These are phyloP conservation scores for Neonectria coccinea DNA, from an alignment of 2,329 filamentous ascomycete species.

Conservation along the genomic window DNA sequence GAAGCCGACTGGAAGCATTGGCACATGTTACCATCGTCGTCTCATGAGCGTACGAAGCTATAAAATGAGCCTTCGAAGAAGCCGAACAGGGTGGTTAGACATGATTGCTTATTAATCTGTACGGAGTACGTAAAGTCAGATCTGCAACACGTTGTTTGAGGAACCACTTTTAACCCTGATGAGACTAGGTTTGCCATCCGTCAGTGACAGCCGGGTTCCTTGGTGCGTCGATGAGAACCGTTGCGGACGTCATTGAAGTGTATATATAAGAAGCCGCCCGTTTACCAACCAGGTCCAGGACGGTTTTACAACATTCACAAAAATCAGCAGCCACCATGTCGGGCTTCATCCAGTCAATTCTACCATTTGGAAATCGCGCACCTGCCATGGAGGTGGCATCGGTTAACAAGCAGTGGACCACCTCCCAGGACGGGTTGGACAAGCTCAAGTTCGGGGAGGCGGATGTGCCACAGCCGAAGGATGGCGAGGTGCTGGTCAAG, in stretches of 20 bases:
- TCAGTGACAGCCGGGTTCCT: background rate
- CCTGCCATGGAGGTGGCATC: conserved; percentile 35
- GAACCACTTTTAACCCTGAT: conserved; percentile 2
- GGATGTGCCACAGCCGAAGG: conserved; percentile 59
- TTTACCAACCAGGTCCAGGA: background rate
- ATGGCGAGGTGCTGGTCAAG: conserved; percentile 64
- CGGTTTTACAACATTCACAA: conserved; percentile 8
- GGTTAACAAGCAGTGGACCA: conserved; percentile 65
- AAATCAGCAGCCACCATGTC: conserved; percentile 29
- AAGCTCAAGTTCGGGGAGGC: conserved; percentile 60
- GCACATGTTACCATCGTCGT: background rate
- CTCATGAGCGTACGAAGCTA: background rate
- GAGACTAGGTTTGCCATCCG: background rate
- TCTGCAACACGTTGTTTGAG: background rate
- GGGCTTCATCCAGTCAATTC: conserved; percentile 38
- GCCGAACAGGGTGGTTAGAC: background rate
- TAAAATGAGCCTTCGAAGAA: background rate
- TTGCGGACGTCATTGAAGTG: conserved; percentile 4
- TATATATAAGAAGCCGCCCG: background rate
- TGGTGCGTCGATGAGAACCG: background rate
- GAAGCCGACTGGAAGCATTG: background rate
- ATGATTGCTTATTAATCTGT: conserved; percentile 11
- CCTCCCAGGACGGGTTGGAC: conserved; percentile 66
- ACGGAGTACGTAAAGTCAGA: background rate
- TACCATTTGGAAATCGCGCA: conserved; percentile 36